Base-by-base conservation (phyloP, 2,329 filamentous ascomycete species). In the Aciculosporium take region DNA sequence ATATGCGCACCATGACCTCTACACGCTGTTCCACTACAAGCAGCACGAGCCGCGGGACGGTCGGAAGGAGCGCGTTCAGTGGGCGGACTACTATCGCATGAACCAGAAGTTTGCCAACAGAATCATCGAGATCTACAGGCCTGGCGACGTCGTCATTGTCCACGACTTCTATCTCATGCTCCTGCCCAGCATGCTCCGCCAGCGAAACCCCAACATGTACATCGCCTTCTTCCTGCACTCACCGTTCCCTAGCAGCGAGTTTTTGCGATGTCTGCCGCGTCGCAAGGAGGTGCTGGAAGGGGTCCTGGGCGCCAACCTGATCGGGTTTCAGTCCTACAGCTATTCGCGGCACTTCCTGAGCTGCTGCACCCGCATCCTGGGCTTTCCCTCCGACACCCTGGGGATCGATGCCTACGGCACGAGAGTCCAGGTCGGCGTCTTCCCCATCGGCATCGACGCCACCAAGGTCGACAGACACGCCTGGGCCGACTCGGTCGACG, bases 201-300 rank as follows among this genome's bases (percentile, higher is more conserved):
- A 94, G 59, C 77, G 82, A 32, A 69, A 88, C 15, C 84, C 87
- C 4, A 84, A 87, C 59, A 84, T 94, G 62, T 93, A 94, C 65
- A 88, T 95, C 56, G 82, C 86, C 41, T 95, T 95, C 67, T 96
- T 86, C 67, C 69, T 96, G 36, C 89, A 96, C 61, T 81, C 86
- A 35, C 89, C 89, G 0, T 96, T 96, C 62, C 89, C 89, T 27
- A 94, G 87, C 63, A 94, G 85, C 68, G 91, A 96, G 62, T 95
- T 94, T 57, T 76, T 95, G 58, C 78, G 88, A 37, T 94, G 88
- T 59, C 68, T 95, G 42, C 84, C 85, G 29, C 78, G 85, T 48
- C 77, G 89, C 50, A 94, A 94, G 61, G 87, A 95, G 58, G 72
- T 96, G 9, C 68, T 96, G 12, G 86, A 91, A 51, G 91, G 91